Evolutionary conservation across 2,329 filamentous ascomycete species (phyloP), one percentile per base, ranked within the genome.

Genomic region (Aspergillus clavatus): DNA sequence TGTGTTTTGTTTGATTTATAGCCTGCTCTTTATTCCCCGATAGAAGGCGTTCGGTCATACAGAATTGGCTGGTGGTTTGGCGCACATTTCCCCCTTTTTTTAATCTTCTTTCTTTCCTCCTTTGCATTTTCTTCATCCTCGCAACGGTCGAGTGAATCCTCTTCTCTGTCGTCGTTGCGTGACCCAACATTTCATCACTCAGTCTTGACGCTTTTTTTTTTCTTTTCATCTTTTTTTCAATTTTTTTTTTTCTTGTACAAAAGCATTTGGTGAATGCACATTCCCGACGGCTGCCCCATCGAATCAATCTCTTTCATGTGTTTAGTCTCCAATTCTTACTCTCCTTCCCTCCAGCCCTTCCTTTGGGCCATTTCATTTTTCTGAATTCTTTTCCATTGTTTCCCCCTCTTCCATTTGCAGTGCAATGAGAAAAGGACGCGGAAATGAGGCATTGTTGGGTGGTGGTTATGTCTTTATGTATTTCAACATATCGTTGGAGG

Each of bases 21-120:
- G 36, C 40, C 53, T 38, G 51, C 55, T 60, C 45, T 57, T 57
- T 65, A 66, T 67, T 65, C 63, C 61, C 58, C 58, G 50, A 69
- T 67, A 66, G 62, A 67, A 62, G 62, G 64, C 62, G 66, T 66
- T 61, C 56, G 59, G 61, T 63, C 18, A 58, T 65, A 56, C 52
- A 60, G 51, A 54, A 50, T 57, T 50, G 54, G 56, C 44, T 49
- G 62, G 62, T 59, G 58, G 59, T 50, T 55, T 42, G 62, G 64
- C 60, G 62, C 62, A 58, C 57, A 47, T 54, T 49, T 52, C 44
- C 50, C 47, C 33, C 40, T 52, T 47, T n/a, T n/a, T n/a, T n/a
- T n/a, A n/a, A n/a, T n/a, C 29, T 40, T 51, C 40, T 37, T 56
- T 50, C 47, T 27, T 38, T 41, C 23, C 46, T 46, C 43, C 38